These are phyloP conservation scores for Trichoderma reesei DNA, from an alignment of 495 filamentous ascomycete genomes.

Conservation along the genomic window DNA sequence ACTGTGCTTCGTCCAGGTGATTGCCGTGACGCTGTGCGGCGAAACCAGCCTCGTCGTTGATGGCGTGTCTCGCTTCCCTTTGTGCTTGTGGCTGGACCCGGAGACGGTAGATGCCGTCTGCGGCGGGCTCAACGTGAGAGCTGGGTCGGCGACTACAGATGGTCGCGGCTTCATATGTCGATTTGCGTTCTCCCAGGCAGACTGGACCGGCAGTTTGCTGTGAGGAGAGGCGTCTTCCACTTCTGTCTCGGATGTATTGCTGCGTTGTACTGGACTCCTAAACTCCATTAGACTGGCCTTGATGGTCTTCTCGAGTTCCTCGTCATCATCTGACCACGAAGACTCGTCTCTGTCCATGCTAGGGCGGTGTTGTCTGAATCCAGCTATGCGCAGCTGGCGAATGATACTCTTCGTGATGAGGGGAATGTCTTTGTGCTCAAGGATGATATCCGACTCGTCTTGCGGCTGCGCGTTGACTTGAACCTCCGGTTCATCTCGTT, in stretches of 20 bases:
- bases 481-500: neutral
- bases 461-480: neutral
- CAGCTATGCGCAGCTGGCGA: neutral
- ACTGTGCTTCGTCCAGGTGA: neutral
- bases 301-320: neutral
- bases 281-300: neutral
- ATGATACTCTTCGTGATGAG: neutral
- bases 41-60: neutral
- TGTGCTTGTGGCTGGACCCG: neutral
- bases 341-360: neutral
- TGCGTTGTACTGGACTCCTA: neutral
- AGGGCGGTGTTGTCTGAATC: neutral
- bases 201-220: neutral
- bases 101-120: neutral
- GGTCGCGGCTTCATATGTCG: neutral
- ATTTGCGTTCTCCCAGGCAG: neutral
- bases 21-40: neutral
- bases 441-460: neutral
- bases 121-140: neutral
- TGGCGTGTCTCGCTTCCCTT: neutral
- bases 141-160: neutral
- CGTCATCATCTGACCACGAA: neutral
- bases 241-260: neutral
- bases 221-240: neutral
- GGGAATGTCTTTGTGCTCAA: neutral